Evolutionary conservation across 352 stramenopile species (phyloP).

Genomic region (Pythium rhizo-oryzae): DNA sequence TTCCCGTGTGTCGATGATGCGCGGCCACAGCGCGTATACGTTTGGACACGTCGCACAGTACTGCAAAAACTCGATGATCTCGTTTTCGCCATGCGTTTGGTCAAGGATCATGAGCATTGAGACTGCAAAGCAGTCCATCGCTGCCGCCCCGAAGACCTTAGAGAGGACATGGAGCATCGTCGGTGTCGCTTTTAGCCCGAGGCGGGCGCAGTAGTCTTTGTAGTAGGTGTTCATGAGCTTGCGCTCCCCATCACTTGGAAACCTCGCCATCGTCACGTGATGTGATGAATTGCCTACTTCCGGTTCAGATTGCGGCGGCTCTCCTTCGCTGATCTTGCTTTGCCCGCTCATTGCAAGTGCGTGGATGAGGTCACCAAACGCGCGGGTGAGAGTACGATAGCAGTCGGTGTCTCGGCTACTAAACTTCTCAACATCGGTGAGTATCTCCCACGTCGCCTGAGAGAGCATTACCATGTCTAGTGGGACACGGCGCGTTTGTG

Average conservation of each 20-base stretch:
- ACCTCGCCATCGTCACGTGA: not conserved
- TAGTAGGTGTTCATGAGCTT: conserved; percentile 73
- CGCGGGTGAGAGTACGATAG: conserved; percentile 18
- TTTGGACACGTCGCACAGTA: conserved; percentile 32
- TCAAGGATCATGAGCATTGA: conserved; percentile 63
- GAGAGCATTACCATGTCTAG: conserved; percentile 57
- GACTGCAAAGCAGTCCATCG: conserved; percentile 54
- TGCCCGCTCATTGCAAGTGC: conserved; percentile 37
- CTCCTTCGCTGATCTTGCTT: conserved; percentile 34
- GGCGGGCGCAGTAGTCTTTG: conserved; percentile 49
- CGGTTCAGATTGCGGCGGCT: not conserved
- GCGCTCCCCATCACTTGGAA: conserved; percentile 36
- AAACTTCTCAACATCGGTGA: conserved; percentile 42
- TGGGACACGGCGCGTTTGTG: conserved; percentile 15
- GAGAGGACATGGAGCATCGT: conserved; percentile 56
- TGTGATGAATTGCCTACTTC: not conserved
- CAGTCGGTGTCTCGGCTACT: not conserved
- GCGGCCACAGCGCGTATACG: conserved; percentile 45
- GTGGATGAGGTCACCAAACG: conserved; percentile 45
- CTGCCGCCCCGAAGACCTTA: conserved; percentile 49
- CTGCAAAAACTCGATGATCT: conserved; percentile 42
- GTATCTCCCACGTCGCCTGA: conserved; percentile 59
- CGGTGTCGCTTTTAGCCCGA: conserved; percentile 44
- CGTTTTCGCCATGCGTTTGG: conserved; percentile 33
- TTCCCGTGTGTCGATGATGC: not conserved